Evolutionary conservation across 495 filamentous ascomycete species (phyloP), one percentile per base, ranked within the genome.

Genomic region (Xylaria curta): DNA sequence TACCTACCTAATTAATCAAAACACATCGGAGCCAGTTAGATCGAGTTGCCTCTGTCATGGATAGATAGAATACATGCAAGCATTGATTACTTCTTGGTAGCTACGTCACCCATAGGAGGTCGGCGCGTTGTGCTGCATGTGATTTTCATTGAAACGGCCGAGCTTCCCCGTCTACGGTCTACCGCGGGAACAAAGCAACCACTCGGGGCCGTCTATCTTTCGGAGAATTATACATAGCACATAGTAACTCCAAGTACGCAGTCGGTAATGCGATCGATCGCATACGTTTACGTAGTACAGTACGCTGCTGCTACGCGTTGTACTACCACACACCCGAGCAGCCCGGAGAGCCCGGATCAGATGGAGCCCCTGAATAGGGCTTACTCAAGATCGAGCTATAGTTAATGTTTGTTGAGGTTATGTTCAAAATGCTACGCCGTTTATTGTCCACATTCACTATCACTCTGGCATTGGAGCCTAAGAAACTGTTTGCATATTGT

Each of bases 271-370:
- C 28, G 53, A 31, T 56, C 28, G 8, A 12, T 56, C 47, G 49
- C 5, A 9, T 24, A 51, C 49, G 24, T 21, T 24, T 24, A 51
- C 49, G 10, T 49, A 47, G 44, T 46, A 49, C 21, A 19, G 13
- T 6, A 6, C 54, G 15, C 54, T 31, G 13, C 38, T 8, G 38
- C 38, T 42, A 42, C 38, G 38, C 38, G 5, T 9, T n/a, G 36
- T 63, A 24, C 40, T 47, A 49, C 62, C 21, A 21, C n/a, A 42
- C 6, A 65, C 24, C 33, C 21, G 58, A 60, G 58, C 21, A 49
- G 19, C 21, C 63, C 63, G 63, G 46, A 51, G 31, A 38, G 46
- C 19, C 63, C 63, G 63, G 63, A 53, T 53, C 28, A 66, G 19
- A 53, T 12, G 19, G 28, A 51, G 46, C 46, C 46, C 63, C 63